A percentile compares a stretch with the other conserved stretches of the same genome.
Conservation (phyloP, 139 green algal species). For the Coelastrella sp. region DNA sequence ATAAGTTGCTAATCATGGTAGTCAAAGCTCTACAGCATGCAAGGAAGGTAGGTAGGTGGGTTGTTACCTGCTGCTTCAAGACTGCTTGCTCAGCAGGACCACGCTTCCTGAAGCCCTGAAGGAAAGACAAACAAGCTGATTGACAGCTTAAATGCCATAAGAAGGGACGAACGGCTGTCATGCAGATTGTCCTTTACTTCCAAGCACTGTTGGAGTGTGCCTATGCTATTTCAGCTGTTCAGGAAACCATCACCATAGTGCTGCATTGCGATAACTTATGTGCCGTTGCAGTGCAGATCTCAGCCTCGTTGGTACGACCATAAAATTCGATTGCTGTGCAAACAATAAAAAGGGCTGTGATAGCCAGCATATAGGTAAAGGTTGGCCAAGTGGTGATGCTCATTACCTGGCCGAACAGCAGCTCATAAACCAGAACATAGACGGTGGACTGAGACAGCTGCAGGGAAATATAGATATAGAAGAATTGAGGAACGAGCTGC, state of each 20-base stretch:
- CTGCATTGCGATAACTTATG: too few species aligned
- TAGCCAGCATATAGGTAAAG: neutral
- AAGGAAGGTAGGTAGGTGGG: neutral
- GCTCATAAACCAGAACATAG: constrained; percentile 82
- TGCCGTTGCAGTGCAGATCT: too few species aligned
- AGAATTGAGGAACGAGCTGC: neutral
- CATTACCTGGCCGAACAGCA: constrained; percentile 78
- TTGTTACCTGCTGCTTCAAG: constrained; percentile 56
- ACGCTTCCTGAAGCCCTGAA: constrained; percentile 57
- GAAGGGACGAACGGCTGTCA: neutral
- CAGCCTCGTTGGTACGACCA: too few species aligned
- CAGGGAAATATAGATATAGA: neutral
- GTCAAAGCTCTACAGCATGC: too few species aligned
- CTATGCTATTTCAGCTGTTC: too few species aligned
- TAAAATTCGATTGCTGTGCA: too few species aligned
- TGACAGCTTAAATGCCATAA: neutral
- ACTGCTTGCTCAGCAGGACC: constrained; percentile 72
- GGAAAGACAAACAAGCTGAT: too few species aligned
- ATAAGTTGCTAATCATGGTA: too few species aligned
- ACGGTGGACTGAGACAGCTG: constrained; percentile 34
- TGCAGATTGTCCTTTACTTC: neutral
- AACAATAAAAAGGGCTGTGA: neutral
- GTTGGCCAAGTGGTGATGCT: neutral
- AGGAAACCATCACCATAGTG: too few species aligned
- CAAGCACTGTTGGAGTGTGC: too few species aligned